Conservation (phyloP, 2,329 filamentous ascomycete genomes). For the Cryphonectria japonica region DNA sequence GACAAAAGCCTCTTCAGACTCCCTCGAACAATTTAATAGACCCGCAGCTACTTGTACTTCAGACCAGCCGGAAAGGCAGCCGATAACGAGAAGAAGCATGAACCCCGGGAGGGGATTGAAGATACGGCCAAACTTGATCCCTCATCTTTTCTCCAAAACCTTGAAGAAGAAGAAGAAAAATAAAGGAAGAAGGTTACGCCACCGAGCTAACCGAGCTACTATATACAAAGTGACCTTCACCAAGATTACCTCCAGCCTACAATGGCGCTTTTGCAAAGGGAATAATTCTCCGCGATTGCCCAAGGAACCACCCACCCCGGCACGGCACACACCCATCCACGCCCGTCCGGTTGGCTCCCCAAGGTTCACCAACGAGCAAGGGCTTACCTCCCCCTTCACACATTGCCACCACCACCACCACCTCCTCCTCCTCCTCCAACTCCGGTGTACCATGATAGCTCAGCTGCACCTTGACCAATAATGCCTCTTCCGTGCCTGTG, state of each 20-base stretch:
- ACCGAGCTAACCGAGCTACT: slow-evolving; percentile 6
- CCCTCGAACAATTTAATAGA: not conserved
- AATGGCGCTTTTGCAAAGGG: not conserved
- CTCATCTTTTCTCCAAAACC: not conserved
- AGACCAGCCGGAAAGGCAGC: not conserved
- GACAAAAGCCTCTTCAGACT: not conserved
- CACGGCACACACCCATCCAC: slow-evolving; percentile 9
- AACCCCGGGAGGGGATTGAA: not conserved
- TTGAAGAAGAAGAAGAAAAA: too few species aligned
- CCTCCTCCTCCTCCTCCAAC: not conserved
- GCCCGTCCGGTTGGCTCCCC: slow-evolving; percentile 15
- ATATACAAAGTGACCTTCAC: not conserved
- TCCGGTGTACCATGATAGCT: slow-evolving; percentile 12
- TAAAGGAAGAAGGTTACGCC: not conserved
- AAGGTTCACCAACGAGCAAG: slow-evolving; percentile 14
- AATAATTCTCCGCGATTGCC: not conserved
- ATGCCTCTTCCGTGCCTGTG: not conserved
- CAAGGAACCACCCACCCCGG: not conserved
- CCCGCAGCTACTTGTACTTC: not conserved
- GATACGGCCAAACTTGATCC: not conserved
- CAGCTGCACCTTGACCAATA: slow-evolving; percentile 20
- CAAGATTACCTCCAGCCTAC: slow-evolving; percentile 2
- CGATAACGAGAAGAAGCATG: not conserved
- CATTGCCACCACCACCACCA: slow-evolving; percentile 8
- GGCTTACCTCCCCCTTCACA: not conserved